Percentiles rank a stretch among this genome's conserved stretches.
phyloP scores from a whole-genome alignment of 116 monocot genomes.

The Papilionanthe hybrid region DNA sequence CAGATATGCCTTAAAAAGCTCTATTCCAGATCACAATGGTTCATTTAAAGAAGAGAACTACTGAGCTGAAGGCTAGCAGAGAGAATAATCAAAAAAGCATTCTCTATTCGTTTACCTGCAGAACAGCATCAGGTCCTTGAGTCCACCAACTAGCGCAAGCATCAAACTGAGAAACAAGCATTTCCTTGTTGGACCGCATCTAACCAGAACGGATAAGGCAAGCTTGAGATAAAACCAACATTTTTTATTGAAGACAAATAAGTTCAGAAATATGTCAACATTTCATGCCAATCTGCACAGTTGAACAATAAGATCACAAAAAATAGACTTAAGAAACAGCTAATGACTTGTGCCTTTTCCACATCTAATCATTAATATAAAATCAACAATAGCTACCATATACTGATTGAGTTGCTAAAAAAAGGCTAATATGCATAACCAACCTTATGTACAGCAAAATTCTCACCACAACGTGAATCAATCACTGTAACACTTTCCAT shows the following conservation, averaged over 20 bases:
- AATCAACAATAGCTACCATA: background rate
- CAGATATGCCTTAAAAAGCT: background rate
- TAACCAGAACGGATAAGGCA: constrained; percentile 15
- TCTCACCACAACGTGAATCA: constrained; percentile 91
- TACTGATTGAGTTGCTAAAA: background rate
- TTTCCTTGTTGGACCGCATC: constrained; percentile 40
- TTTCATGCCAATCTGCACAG: background rate
- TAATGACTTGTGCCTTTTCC: background rate
- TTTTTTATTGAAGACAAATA: background rate
- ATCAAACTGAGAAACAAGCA: constrained; percentile 86
- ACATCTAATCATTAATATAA: background rate
- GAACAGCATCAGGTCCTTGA: constrained; percentile 85
- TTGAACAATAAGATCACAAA: background rate
- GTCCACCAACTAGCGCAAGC: constrained; percentile 99
- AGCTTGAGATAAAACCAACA: constrained; percentile 1
- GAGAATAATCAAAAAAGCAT: background rate
- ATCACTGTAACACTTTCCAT: constrained; percentile 72
- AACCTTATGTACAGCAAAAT: constrained; percentile 89
- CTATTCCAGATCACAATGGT: background rate
- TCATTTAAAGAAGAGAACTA: background rate
- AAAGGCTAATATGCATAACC: constrained; percentile 6
- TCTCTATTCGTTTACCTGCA: constrained; percentile 50
- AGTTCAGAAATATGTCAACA: background rate
- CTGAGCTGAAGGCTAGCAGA: background rate
- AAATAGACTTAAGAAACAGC: background rate